Evolutionary conservation across 306 rosid species (phyloP), one percentile per base, ranked within the genome.

Genomic region (Casuarina cunninghamiana): DNA sequence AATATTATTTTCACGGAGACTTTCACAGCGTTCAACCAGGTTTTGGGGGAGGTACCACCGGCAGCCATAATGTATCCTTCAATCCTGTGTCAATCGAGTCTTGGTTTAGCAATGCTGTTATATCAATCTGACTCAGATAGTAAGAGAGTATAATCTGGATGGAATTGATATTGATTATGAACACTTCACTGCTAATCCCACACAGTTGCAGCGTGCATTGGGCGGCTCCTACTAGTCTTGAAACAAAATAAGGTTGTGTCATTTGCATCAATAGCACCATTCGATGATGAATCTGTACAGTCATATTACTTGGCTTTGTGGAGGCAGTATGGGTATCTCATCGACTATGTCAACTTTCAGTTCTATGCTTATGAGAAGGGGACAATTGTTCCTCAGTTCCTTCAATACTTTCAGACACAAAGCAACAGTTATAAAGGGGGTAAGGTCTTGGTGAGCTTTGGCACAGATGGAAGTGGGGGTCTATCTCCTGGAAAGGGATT

Each of bases 21-120:
- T 44, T 86, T 88, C 3, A 89, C 62, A 6, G 93, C 93, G 44
- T 83, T 78, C 37, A 88, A 10, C 98, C 98, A 94, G 74, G 83
- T 69, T 78, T 79, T 42, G 83, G 83, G 42, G 83, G 86, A 10
- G 86, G 75, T 58, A 71, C 78, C 35, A 42, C 54, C 9, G 43
- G 45, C 5, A 12, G 43, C 13, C 11, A 45, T n/a, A 2, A 32
- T 6, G 86, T 7, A 17, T 26, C 44, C 49, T 83, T 83, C 66
- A n/a, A 12, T 12, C 73, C 73, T 15, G 72, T 12, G 9, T 79
- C 81, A 19, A 55, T 79, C 57, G 6, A 71, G 0, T 79, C 83
- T 65, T 83, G 83, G 86, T 78, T 79, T 15, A 69, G 32, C 71
- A 79, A 83, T 55, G 83, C 83, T 10, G 50, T 83, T 8, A 0